phyloP scores from a whole-genome alignment of 257 asterid species.

The Cinchona pubescens region DNA sequence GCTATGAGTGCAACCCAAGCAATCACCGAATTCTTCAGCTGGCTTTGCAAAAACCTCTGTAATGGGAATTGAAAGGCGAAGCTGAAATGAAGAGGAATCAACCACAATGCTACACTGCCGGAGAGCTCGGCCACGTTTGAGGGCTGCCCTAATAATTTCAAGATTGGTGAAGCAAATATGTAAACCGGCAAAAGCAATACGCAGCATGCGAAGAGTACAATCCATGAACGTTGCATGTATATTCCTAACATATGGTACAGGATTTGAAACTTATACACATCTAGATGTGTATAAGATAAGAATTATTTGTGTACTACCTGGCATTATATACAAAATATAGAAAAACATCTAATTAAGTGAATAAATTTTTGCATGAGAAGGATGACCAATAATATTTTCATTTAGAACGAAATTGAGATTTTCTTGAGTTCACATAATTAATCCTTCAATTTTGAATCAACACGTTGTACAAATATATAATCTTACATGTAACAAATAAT shows the following conservation, averaged over 20 bases:
- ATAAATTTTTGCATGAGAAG: neutral
- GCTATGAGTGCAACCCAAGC: constrained; percentile 56
- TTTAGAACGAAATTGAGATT: neutral
- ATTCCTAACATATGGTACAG: constrained; percentile 75
- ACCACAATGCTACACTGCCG: constrained; percentile 51
- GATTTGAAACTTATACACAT: no score
- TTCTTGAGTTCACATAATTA: no score
- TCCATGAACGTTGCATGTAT: constrained; percentile 82
- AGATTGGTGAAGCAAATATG: constrained; percentile 55
- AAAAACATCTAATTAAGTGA: no score
- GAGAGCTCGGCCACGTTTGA: constrained; percentile 70
- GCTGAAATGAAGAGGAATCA: constrained; percentile 78
- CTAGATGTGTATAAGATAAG: no score
- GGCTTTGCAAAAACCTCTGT: constrained; percentile 83
- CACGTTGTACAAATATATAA: no score
- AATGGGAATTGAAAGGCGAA: constrained; percentile 67
- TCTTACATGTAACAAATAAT: no score
- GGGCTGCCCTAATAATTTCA: constrained; percentile 70
- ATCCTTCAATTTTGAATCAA: no score
- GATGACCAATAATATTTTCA: neutral
- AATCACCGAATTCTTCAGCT: constrained; percentile 60
- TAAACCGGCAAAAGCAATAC: constrained; percentile 47
- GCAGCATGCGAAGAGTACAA: constrained; percentile 49
- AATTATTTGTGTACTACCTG: no score
- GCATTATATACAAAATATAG: constrained; percentile 43